Percentiles rank a stretch among this genome's conserved stretches.
Evolutionary conservation across 768 basidiomycete species (phyloP).

Genomic region (Aureoboletus auriporus): DNA sequence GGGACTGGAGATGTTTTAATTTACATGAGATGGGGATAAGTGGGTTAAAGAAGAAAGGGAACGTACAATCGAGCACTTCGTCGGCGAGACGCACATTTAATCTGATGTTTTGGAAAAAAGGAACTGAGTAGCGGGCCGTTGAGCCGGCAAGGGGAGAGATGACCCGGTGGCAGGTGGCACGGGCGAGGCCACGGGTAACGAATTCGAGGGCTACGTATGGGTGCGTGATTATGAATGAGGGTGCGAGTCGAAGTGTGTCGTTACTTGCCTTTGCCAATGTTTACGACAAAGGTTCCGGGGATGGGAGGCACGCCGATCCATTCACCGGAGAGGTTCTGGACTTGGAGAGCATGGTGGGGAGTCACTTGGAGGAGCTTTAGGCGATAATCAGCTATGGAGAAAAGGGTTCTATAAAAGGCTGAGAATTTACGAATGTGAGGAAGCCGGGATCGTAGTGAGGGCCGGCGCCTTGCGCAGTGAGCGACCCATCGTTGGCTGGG

Average conservation of each 20-base stretch:
- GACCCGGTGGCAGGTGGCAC: slow-evolving; percentile 80
- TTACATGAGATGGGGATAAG: neutral
- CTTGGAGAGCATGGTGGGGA: slow-evolving; percentile 72
- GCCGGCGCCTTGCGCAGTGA: slow-evolving; percentile 70
- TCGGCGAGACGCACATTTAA: slow-evolving; percentile 50
- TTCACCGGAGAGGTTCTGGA: slow-evolving; percentile 73
- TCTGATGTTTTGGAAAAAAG: slow-evolving; percentile 82
- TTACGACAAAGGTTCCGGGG: slow-evolving; percentile 78
- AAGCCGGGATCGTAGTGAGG: slow-evolving; percentile 84
- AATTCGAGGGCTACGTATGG: slow-evolving; percentile 61
- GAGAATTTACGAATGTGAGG: slow-evolving; percentile 59
- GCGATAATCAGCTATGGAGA: neutral
- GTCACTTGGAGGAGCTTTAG: slow-evolving; percentile 75
- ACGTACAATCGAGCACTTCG: slow-evolving; percentile 42
- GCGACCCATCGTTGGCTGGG: slow-evolving; percentile 48
- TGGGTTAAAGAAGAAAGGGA: slow-evolving; percentile 13
- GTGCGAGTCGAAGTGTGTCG: no score
- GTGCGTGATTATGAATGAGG: neutral
- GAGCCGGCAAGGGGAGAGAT: slow-evolving; percentile 54
- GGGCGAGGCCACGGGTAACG: slow-evolving; percentile 68
- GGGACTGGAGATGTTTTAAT: slow-evolving; percentile 43
- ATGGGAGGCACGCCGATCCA: slow-evolving; percentile 84
- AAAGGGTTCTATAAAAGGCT: neutral
- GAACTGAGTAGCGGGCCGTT: slow-evolving; percentile 74
- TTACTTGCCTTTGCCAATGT: slow-evolving; percentile 66